Percentiles rank a stretch among this genome's conserved stretches.
Evolutionary conservation across 1,284 basidiomycete genomes (phyloP).

Genomic region (Ustilago cynodontis): DNA sequence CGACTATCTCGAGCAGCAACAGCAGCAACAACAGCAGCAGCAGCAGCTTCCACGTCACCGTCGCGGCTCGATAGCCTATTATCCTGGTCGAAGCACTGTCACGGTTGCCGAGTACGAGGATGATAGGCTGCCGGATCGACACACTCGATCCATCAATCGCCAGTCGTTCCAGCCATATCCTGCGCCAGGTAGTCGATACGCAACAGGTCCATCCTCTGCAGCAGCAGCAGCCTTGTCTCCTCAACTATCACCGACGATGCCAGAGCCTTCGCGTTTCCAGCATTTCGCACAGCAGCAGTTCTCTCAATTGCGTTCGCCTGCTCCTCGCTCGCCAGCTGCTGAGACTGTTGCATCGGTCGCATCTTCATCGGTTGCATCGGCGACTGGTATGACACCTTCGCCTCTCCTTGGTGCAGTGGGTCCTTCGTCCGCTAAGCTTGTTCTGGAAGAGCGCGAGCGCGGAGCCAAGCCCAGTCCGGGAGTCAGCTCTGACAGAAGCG

Average conservation of each 20-base stretch:
- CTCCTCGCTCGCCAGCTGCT: conserved; percentile 19
- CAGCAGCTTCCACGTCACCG: conserved; percentile 1
- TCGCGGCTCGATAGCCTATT: conserved; percentile 22
- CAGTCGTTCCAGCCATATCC: conserved; percentile 38
- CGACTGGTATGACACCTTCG: conserved; percentile 25
- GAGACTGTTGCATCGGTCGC: conserved; percentile 22
- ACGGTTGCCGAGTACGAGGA: conserved; percentile 13
- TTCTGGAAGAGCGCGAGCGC: conserved; percentile 5
- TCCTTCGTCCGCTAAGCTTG: conserved; percentile 1
- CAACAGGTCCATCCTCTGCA: background rate
- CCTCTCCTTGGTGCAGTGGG: conserved; percentile 16
- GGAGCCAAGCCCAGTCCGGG: background rate
- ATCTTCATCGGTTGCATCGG: conserved; percentile 21
- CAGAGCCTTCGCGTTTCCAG: conserved; percentile 12
- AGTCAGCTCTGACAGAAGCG: conserved; percentile 5
- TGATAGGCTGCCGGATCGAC: conserved; percentile 26
- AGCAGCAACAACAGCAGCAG: conserved; percentile 4
- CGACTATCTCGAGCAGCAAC: conserved; percentile 32
- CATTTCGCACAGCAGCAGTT: background rate
- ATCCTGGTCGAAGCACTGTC: conserved; percentile 3
- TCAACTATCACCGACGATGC: conserved; percentile 32
- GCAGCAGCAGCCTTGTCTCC: conserved; percentile 14
- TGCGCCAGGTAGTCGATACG: conserved; percentile 11
- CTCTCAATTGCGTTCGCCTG: conserved; percentile 18
- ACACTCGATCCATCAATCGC: conserved; percentile 9